These are phyloP conservation scores for Auricularia heimuer DNA, from an alignment of 768 basidiomycete genomes.

Conservation along the genomic window DNA sequence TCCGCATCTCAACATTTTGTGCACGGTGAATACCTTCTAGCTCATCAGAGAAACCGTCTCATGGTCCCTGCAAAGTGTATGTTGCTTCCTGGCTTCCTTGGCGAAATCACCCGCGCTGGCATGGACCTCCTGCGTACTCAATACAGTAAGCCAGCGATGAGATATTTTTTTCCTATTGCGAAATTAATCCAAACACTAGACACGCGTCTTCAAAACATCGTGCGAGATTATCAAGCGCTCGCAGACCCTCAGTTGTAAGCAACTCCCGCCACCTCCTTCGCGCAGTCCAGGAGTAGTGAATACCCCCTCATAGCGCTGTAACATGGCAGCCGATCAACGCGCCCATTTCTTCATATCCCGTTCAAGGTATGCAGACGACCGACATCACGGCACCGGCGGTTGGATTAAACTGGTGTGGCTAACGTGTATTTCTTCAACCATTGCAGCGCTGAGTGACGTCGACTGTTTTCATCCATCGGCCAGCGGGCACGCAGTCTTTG, in stretches of 20 bases:
- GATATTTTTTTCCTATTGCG: neutral
- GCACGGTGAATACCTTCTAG: neutral
- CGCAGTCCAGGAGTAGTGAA: neutral
- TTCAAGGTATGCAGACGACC: neutral
- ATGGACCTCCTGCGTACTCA: conserved; percentile 1
- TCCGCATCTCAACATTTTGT: too few relatives aligned
- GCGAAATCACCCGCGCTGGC: neutral
- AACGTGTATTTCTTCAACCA: too few relatives aligned
- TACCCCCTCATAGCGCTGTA: neutral
- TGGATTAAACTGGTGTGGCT: too few relatives aligned
- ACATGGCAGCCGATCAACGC: conserved; percentile 5
- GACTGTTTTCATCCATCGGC: conserved; percentile 6
- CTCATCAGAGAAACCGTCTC: too few relatives aligned
- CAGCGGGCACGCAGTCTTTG: too few relatives aligned
- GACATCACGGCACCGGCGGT: neutral
- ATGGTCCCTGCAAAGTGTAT: neutral
- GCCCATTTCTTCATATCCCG: conserved; percentile 2
- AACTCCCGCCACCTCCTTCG: neutral
- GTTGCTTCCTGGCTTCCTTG: neutral
- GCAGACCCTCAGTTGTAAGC: neutral
- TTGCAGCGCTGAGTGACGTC: conserved; percentile 5
- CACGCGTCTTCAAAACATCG: conserved; percentile 3
- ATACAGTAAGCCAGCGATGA: neutral
- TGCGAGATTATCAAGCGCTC: conserved; percentile 4
- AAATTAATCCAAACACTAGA: neutral